Evolutionary conservation across 768 basidiomycete species (phyloP), one percentile per base, ranked within the genome.

Genomic region (Cystobasidiopsis lactophilus): DNA sequence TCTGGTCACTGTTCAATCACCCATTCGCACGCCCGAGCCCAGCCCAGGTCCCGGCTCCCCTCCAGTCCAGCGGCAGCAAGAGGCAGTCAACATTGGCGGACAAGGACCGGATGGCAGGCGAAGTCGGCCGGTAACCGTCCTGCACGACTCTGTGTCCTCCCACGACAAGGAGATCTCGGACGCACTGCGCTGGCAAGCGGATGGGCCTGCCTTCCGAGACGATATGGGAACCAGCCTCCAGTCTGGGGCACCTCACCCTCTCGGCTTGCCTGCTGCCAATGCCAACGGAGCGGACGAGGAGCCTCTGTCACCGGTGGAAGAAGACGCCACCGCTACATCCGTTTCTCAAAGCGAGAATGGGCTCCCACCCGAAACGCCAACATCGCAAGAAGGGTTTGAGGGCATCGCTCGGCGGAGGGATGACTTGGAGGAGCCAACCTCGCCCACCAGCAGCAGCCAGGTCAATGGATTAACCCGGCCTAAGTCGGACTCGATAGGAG

Each of bases 111-210:
- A 10, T 19, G 45, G 30, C 45, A 47, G 45, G 29, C 45, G 14
- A 9, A 24, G 21, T 23, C 14, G 45, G 16, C 45, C 45, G 23
- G 45, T 47, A 4, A 47, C 45, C 23, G 11, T 26, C 14, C 16
- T 47, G 24, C 23, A 47, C 29, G 16, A 23, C 24, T 30, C 29
- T 13, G 45, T 30, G 14, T 47, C 23, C 16, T 13, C 23, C 14
- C 45, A 47, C 9, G 45, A 47, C 45, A 47, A 47, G 30, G 45
- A 47, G 45, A 23, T 47, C 14, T 47, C 45, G 24, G 45, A 47
- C 30, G 45, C 45, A 4, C 29, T 47, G 4, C 45, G 45, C 14
- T 47, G 45, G 45, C 45, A 47, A n/a, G 26, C 45, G 16, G 45
- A 47, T n/a, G 45, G 45, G 4, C 45, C 45, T 23, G 30, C 45